A percentile compares a stretch with the other conserved stretches of the same genome.
These are phyloP conservation scores for Aspergillus sojae DNA, from an alignment of 2,329 filamentous ascomycete genomes.

Conservation along the genomic window DNA sequence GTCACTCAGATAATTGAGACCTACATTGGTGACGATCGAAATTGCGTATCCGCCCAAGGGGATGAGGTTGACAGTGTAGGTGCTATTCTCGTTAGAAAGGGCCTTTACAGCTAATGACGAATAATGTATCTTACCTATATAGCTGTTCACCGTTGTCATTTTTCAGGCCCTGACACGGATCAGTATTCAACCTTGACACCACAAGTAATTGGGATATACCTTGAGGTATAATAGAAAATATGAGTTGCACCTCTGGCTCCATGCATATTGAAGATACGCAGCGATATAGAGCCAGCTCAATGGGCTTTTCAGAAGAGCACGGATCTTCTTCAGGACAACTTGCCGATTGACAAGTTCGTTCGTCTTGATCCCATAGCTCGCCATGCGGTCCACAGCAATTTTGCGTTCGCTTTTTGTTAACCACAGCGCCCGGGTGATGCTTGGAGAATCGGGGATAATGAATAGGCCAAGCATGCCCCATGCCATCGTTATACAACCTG, in stretches of 20 bases:
- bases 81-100: constrained; percentile 6
- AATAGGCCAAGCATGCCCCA: constrained; percentile 20
- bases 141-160: constrained; percentile 5
- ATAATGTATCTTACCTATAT: constrained; percentile 8
- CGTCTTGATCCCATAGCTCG: constrained; percentile 16
- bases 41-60: constrained; percentile 24
- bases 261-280: constrained; percentile 19
- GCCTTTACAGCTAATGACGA: not conserved
- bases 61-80: constrained; percentile 24
- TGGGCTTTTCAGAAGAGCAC: constrained; percentile 12
- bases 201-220: not conserved
- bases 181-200: not conserved
- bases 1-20: constrained; percentile 20
- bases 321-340: constrained; percentile 7
- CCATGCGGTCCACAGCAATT: constrained; percentile 19
- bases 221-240: constrained; percentile 24
- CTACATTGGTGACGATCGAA: constrained; percentile 20
- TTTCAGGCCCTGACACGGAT: constrained; percentile 7
- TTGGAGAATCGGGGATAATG: constrained; percentile 23
- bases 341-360: constrained; percentile 19
- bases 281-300: constrained; percentile 20
- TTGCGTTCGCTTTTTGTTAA: constrained; percentile 17
- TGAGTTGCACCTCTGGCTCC: constrained; percentile 23
- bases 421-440: constrained; percentile 21
- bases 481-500: constrained; percentile 20